Evolutionary conservation across 441 rosid genomes (phyloP).

Genomic region (Gossypium gossypioides): DNA sequence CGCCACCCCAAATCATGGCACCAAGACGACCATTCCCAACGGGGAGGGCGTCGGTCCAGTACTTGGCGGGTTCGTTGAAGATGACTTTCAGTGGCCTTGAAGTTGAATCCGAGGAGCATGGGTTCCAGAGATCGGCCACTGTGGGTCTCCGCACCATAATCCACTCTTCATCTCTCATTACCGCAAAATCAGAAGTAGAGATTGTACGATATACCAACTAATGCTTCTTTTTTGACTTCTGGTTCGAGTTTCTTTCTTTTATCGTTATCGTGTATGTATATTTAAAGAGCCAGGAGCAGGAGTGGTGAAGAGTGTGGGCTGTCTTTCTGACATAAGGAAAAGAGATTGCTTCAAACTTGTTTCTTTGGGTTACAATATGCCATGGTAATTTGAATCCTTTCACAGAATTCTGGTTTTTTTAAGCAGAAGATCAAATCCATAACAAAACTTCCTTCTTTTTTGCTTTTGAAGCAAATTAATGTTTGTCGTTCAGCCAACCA

Average conservation of each 20-base stretch:
- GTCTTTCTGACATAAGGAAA: too few species aligned
- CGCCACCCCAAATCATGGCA: constrained; percentile 87
- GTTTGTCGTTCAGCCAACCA: constrained; percentile 20
- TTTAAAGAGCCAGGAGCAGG: neutral
- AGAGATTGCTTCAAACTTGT: too few species aligned
- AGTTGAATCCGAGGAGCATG: constrained; percentile 21
- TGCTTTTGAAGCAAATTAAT: neutral
- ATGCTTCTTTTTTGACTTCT: neutral
- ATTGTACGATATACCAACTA: neutral
- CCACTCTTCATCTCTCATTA: constrained; percentile 38
- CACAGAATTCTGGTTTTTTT: neutral
- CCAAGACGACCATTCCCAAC: constrained; percentile 90
- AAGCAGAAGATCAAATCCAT: neutral
- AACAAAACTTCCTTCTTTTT: too few species aligned
- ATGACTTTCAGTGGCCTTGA: constrained; percentile 49
- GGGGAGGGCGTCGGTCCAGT: constrained; percentile 86
- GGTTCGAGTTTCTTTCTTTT: neutral
- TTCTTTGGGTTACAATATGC: too few species aligned
- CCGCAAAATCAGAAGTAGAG: neutral
- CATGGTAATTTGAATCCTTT: neutral
- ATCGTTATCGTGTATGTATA: neutral
- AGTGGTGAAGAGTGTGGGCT: too few species aligned
- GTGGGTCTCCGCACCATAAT: constrained; percentile 37
- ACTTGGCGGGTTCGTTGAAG: constrained; percentile 50
- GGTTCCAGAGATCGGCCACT: constrained; percentile 36